Base-by-base conservation (phyloP, 169 alveolate genomes). In the Plasmodium relictum region DNA sequence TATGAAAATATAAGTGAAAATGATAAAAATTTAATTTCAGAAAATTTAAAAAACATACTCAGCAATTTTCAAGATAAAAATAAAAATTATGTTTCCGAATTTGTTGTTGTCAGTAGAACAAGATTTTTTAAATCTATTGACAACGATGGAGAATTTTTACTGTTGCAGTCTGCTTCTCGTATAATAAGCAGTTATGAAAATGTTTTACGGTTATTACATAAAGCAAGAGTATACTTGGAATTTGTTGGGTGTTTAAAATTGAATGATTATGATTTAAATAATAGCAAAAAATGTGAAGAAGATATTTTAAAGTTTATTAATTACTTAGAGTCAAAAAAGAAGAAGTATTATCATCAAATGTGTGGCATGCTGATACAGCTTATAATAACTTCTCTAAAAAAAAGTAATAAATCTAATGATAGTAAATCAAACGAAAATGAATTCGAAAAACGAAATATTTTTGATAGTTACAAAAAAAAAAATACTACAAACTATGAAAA, bases 51-150 rank as follows among this genome's bases (percentile, higher is more conserved):
- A 73, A 86, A 73, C 44, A 58, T 86, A 62, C 87, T 86, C 20
- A 73, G 56, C 48, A 14, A 70, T 20, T 70, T 71, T 71, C 88
- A 69, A 22, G 73, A 86, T 56, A 71, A 31, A 59, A 71, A 71
- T 54, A 86, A 69, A 70, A 56, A 26, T 31, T 52, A 86, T 73
- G 92, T 86, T 16, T 86, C 92, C 24, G 92, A 86, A 66, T 86
- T 86, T 39, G 87, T 71, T 63, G 92, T 86, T 63, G 70, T 86
- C 70, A 86, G 92, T 63, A 86, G 92, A 86, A 69, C 87, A 31
- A 56, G 92, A 14, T 86, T 86, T 71, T 69, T 86, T 59, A 70
- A 86, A 58, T 61, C 87, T 24, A 70, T 86, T 16, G 71, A 87
- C 74, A 86, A 59, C 69, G 22, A 69, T 86, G 92, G 92, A 39